Conservation (phyloP, 805 yeast species). For the Starmerella davenportii region DNA sequence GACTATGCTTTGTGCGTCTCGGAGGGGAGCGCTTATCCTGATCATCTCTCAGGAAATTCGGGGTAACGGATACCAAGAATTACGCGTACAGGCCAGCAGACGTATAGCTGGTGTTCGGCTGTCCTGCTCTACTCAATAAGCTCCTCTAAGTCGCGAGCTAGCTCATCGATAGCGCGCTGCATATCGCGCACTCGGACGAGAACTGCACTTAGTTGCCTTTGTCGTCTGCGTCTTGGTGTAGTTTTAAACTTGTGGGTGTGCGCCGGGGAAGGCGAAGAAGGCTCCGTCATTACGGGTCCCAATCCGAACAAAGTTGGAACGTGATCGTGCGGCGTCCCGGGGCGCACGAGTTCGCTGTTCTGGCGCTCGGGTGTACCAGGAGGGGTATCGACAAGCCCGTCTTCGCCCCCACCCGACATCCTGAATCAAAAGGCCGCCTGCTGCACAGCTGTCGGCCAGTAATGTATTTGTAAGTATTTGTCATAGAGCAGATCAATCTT, state of each 20-base stretch:
- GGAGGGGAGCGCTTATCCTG: too few relatives aligned
- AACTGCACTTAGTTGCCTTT: neutral
- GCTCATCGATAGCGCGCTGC: slow-evolving; percentile 8
- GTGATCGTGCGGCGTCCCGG: slow-evolving; percentile 9
- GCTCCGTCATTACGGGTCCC: slow-evolving; percentile 15
- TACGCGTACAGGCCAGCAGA: too few relatives aligned
- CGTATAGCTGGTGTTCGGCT: neutral
- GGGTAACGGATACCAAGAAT: too few relatives aligned
- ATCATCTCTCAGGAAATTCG: too few relatives aligned
- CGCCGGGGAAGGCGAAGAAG: slow-evolving; percentile 11
- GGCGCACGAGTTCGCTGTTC: slow-evolving; percentile 1
- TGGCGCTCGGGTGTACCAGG: slow-evolving; percentile 10
- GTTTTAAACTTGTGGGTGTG: neutral
- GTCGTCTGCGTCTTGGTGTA: neutral
- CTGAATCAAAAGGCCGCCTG: too few relatives aligned
- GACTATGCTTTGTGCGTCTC: too few relatives aligned
- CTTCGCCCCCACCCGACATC: slow-evolving; percentile 2
- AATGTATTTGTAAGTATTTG: too few relatives aligned
- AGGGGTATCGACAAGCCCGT: neutral
- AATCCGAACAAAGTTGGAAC: slow-evolving; percentile 8
- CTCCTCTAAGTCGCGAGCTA: slow-evolving; percentile 6
- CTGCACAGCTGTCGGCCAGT: too few relatives aligned
- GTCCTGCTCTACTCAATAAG: neutral
- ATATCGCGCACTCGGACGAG: slow-evolving; percentile 6
- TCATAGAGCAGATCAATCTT: too few relatives aligned